Evolutionary conservation across 2,329 filamentous ascomycete genomes (phyloP), one percentile per base, ranked within the genome.

Genomic region (Ophiostoma sp.): DNA sequence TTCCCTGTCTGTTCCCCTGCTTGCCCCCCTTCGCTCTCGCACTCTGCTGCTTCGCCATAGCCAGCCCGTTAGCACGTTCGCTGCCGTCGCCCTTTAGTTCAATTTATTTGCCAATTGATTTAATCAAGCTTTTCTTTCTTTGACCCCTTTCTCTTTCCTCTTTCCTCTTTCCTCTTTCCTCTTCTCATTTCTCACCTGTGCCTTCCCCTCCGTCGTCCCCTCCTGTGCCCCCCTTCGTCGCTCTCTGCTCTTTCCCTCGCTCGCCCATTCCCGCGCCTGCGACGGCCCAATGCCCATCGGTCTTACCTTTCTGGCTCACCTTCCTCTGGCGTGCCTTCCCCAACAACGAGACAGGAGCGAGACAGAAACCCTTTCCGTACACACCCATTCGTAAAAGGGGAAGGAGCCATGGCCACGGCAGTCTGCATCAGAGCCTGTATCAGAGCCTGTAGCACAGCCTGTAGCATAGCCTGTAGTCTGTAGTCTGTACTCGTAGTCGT

Each of bases 171-270:
- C n/a, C n/a, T n/a, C n/a, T n/a, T n/a, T n/a, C n/a, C 27, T 27
- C 27, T 27, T 27, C 27, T 27, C 27, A 27, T 27, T 12, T 45
- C 42, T 45, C 9, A 12, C 44, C 45, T 49, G 45, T 49, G 47
- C 49, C 27, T 9, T 60, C 38, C 55, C 55, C 55, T 27, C 38
- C 55, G 18, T 18, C 55, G 7, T 38, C 49, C 49, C 49, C 49
- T 60, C 55, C 38, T 60, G 55, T 60, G 27, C 55, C 55, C 55
- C 55, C 55, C 55, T 60, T 60, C 55, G 49, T 55, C 49, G 55
- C 36, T 60, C 55, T 60, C 36, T 38, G 55, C 11, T 60, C 55
- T 38, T 38, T 38, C 14, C 47, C 47, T 52, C 11, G 11, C 4
- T 12, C 1, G 9, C 55, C 27, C n/a, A 9, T 27, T 27, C 27